Percentiles rank a stretch among this genome's conserved stretches.
Evolutionary conservation across 2,329 filamentous ascomycete genomes (phyloP).

Genomic region (Fusarium hostae): DNA sequence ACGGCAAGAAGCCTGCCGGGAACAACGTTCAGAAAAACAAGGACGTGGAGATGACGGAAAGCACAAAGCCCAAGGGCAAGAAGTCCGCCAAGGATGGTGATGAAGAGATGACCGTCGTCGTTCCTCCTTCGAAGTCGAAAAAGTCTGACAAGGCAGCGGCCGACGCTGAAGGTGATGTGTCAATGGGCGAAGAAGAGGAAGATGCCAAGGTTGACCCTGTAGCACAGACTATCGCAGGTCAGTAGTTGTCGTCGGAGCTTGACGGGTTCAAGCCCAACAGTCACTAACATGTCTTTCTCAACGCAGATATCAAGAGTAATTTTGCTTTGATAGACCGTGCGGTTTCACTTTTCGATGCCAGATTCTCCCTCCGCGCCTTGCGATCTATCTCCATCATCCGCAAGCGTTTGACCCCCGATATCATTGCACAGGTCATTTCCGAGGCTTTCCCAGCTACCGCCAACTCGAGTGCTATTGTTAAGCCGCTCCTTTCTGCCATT

Average conservation of each 20-base stretch:
- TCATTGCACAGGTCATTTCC: conserved; percentile 82
- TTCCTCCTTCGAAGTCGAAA: conserved; percentile 76
- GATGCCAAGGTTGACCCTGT: conserved; percentile 70
- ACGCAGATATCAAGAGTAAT: conserved; percentile 90
- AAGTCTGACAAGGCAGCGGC: conserved; percentile 66
- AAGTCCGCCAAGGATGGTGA: conserved; percentile 73
- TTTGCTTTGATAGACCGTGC: conserved; percentile 92
- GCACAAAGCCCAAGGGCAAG: conserved; percentile 74
- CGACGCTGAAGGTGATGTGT: conserved; percentile 75
- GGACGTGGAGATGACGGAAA: conserved; percentile 78
- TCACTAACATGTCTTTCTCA: conserved; percentile 34
- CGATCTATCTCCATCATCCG: conserved; percentile 95
- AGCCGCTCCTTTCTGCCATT: conserved; percentile 76
- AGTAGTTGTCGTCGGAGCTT: conserved; percentile 36
- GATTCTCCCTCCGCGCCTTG: conserved; percentile 93
- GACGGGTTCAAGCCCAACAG: background rate
- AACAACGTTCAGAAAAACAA: conserved; percentile 72
- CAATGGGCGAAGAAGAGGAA: conserved; percentile 72
- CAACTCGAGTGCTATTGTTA: conserved; percentile 72
- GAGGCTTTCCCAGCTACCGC: conserved; percentile 77
- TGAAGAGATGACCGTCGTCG: conserved; percentile 84
- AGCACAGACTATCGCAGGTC: conserved; percentile 70
- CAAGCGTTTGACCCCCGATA: conserved; percentile 86
- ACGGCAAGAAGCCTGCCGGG: conserved; percentile 75
- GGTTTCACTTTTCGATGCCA: conserved; percentile 90